Conservation (phyloP, 768 basidiomycete genomes). For the Leccinum rimulosum region DNA sequence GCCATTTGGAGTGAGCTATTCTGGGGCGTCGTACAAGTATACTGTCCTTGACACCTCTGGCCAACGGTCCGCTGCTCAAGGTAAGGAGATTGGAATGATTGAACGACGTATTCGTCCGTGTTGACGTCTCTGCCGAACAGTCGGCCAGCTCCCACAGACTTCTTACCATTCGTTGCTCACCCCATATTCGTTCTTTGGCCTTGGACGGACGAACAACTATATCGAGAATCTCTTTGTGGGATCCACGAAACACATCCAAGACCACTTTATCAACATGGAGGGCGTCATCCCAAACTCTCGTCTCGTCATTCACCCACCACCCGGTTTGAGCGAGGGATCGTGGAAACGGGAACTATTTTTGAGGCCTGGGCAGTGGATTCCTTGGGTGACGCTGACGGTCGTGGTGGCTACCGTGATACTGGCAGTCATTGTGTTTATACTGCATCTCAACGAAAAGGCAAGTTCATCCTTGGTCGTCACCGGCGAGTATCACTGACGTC, state of each 20-base stretch:
- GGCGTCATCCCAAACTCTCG: conserved; percentile 98
- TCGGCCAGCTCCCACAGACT: conserved; percentile 90
- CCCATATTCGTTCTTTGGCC: conserved; percentile 94
- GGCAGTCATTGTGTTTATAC: conserved; percentile 76
- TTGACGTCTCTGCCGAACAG: conserved; percentile 37
- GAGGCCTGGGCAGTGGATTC: conserved; percentile 95
- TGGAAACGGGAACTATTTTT: conserved; percentile 93
- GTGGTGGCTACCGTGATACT: conserved; percentile 69
- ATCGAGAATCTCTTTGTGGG: conserved; percentile 98
- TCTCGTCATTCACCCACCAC: conserved; percentile 86
- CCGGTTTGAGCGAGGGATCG: conserved; percentile 42
- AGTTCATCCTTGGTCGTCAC: conserved; percentile 20
- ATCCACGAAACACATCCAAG: conserved; percentile 66
- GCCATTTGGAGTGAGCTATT: conserved; percentile 93
- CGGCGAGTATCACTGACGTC: conserved; percentile 7
- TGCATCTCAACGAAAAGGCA: conserved; percentile 94
- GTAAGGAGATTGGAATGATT: conserved; percentile 35
- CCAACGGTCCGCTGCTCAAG: conserved; percentile 85
- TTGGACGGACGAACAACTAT: conserved; percentile 98
- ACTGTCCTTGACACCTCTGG: conserved; percentile 93
- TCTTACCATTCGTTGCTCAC: conserved; percentile 87
- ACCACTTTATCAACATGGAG: conserved; percentile 90
- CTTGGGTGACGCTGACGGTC: conserved; percentile 92
- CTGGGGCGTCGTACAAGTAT: conserved; percentile 95
- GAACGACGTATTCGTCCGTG: background rate